These are phyloP conservation scores for Neofusicoccum parvum DNA, from an alignment of 2,329 filamentous ascomycete species.

Conservation along the genomic window DNA sequence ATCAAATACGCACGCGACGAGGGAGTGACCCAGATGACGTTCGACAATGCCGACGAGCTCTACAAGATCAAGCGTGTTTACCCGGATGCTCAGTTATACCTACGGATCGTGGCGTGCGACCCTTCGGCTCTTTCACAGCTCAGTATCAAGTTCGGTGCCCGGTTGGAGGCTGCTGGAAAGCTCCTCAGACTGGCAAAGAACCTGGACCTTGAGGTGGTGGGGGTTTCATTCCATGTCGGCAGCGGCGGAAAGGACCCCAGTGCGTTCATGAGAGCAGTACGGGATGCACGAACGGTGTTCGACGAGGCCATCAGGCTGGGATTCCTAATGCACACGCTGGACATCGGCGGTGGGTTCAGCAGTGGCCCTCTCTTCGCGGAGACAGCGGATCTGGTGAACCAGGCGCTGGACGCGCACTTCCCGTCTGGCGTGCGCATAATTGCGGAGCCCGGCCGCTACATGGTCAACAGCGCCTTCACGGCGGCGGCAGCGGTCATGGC, in stretches of 20 bases:
- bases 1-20: slow-evolving; percentile 78
- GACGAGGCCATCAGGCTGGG: slow-evolving; percentile 73
- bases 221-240: slow-evolving; percentile 92
- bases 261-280: slow-evolving; percentile 81
- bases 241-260: slow-evolving; percentile 87
- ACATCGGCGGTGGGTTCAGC: slow-evolving; percentile 93
- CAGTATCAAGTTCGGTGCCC: slow-evolving; percentile 91
- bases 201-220: slow-evolving; percentile 80
- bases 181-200: slow-evolving; percentile 75
- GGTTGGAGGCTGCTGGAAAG: slow-evolving; percentile 72
- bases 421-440: slow-evolving; percentile 80
- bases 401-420: slow-evolving; percentile 80
- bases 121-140: slow-evolving; percentile 85
- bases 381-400: slow-evolving; percentile 40
- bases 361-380: slow-evolving; percentile 62
- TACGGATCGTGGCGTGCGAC: slow-evolving; percentile 91
- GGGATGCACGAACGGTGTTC: slow-evolving; percentile 80
- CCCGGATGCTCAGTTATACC: slow-evolving; percentile 80
- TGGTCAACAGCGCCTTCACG: slow-evolving; percentile 84
- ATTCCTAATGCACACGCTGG: slow-evolving; percentile 76
- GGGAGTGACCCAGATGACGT: slow-evolving; percentile 92
- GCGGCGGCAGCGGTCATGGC: slow-evolving; percentile 91
- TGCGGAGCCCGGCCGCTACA: slow-evolving; percentile 90
- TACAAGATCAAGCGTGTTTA: slow-evolving; percentile 90
- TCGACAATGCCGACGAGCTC: slow-evolving; percentile 92